Evolutionary conservation across 352 stramenopile species (phyloP).

Genomic region (Phytophthora hybrid): DNA sequence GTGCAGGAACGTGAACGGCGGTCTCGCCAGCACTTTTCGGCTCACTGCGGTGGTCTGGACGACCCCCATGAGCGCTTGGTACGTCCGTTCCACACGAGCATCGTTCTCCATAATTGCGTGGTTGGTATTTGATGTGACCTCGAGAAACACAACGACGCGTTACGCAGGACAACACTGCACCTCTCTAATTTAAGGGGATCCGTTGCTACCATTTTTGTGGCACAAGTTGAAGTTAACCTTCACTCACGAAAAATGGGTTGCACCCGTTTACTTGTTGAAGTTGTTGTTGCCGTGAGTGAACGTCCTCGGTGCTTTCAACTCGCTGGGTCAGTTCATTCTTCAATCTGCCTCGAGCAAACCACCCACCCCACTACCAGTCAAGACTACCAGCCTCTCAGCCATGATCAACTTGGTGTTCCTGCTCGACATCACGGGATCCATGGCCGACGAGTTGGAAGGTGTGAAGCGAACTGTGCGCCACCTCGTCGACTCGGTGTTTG

Average conservation of each 20-base stretch:
- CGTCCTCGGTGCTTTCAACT: constrained; percentile 7
- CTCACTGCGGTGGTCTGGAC: constrained; percentile 78
- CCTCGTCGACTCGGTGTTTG: constrained; percentile 60
- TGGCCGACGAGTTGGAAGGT: constrained; percentile 60
- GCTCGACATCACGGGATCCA: constrained; percentile 81
- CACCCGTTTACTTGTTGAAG: neutral
- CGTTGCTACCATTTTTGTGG: neutral
- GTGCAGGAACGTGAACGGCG: constrained; percentile 87
- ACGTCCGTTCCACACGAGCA: constrained; percentile 67
- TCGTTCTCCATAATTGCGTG: constrained; percentile 19
- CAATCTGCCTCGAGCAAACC: constrained; percentile 22
- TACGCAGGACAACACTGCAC: neutral
- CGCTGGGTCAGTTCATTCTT: constrained; percentile 17
- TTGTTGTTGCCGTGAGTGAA: constrained; percentile 24
- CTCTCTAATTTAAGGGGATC: constrained; percentile 9
- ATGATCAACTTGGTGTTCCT: constrained; percentile 82
- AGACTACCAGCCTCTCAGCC: neutral
- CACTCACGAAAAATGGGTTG: constrained; percentile 25
- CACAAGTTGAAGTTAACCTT: constrained; percentile 42
- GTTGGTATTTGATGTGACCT: neutral
- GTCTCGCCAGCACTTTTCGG: constrained; percentile 69
- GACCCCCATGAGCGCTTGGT: constrained; percentile 64
- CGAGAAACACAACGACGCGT: neutral
- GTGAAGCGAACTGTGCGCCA: constrained; percentile 65
- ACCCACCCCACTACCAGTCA: neutral